Conservation (phyloP, 1,284 basidiomycete species). For the Cryptococcus sp. region DNA sequence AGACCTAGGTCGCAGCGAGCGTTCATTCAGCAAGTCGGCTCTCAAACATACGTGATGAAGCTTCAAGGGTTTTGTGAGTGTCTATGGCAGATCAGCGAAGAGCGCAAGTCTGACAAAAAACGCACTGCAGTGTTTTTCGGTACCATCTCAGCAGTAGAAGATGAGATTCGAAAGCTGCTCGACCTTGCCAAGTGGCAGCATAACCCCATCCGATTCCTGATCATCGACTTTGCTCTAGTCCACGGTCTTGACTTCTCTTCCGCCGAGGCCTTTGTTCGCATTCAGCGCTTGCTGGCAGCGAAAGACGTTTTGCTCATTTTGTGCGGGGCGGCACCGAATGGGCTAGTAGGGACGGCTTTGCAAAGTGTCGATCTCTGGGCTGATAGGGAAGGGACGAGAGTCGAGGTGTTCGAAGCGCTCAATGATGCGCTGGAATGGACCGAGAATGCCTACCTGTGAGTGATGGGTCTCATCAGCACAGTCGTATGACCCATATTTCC, state of each 20-base stretch:
- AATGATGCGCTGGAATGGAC: slow-evolving; percentile 97
- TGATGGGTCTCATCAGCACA: background rate
- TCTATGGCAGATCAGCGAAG: background rate
- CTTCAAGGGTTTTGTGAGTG: slow-evolving; percentile 68
- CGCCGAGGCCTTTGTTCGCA: slow-evolving; percentile 90
- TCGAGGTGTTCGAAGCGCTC: slow-evolving; percentile 80
- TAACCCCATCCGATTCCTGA: slow-evolving; percentile 83
- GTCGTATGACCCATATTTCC: too few relatives aligned
- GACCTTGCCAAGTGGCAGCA: slow-evolving; percentile 72
- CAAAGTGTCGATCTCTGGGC: slow-evolving; percentile 73
- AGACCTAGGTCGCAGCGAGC: slow-evolving; percentile 83
- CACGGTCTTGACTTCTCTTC: slow-evolving; percentile 91
- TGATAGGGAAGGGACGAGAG: slow-evolving; percentile 62
- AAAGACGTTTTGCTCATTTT: slow-evolving; percentile 83
- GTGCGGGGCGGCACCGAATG: slow-evolving; percentile 73
- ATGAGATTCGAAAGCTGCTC: slow-evolving; percentile 65
- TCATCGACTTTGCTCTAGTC: slow-evolving; percentile 82
- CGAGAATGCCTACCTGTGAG: slow-evolving; percentile 78
- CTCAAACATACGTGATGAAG: slow-evolving; percentile 85
- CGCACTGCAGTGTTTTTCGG: slow-evolving; percentile 77
- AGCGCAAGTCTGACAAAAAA: slow-evolving; percentile 3
- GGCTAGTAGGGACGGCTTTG: slow-evolving; percentile 69
- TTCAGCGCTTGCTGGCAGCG: slow-evolving; percentile 77
- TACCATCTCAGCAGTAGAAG: slow-evolving; percentile 85
- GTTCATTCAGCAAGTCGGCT: slow-evolving; percentile 87